These are phyloP conservation scores for Umbelopsis ramanniana DNA, from an alignment of 192 early-diverging fungal species.

Conservation along the genomic window DNA sequence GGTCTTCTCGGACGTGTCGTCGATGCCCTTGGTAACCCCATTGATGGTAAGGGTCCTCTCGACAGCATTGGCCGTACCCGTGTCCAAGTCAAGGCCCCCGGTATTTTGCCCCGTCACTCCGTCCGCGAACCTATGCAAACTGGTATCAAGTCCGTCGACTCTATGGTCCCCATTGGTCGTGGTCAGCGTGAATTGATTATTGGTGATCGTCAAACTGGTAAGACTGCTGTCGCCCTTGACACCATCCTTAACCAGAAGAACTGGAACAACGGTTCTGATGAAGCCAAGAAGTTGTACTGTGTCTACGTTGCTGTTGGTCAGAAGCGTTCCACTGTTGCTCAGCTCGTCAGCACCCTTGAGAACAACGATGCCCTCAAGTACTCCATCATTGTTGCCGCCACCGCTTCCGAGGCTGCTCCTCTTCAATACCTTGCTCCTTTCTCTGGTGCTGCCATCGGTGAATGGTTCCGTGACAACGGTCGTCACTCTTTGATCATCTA, in stretches of 20 bases:
- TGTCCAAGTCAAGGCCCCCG: slow-evolving; percentile 99
- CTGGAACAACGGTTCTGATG: slow-evolving; percentile 95
- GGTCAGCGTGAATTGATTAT: slow-evolving; percentile 99
- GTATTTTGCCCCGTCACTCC: slow-evolving; percentile 98
- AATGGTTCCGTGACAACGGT: slow-evolving; percentile 98
- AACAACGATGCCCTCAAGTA: slow-evolving; percentile 99
- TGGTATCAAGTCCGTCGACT: slow-evolving; percentile 99
- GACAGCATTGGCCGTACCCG: slow-evolving; percentile 83
- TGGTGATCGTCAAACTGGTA: slow-evolving; percentile 99
- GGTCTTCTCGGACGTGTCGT: slow-evolving; percentile 96
- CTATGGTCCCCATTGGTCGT: slow-evolving; percentile 99
- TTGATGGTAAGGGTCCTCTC: slow-evolving; percentile 99
- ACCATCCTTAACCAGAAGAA: slow-evolving; percentile 99
- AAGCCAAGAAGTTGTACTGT: slow-evolving; percentile 99
- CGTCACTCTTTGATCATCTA: slow-evolving; percentile 99
- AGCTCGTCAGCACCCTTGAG: slow-evolving; percentile 98
- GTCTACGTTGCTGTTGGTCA: slow-evolving; percentile 99
- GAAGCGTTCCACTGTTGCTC: slow-evolving; percentile 99
- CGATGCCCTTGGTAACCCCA: slow-evolving; percentile 99
- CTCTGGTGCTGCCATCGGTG: slow-evolving; percentile 97
- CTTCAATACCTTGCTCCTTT: slow-evolving; percentile 99
- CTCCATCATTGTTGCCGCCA: slow-evolving; percentile 97
- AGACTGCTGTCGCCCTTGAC: slow-evolving; percentile 98
- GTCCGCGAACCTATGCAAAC: slow-evolving; percentile 99
- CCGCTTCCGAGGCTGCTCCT: slow-evolving; percentile 98